These are phyloP conservation scores for Zygosaccharomyces pseudorouxii DNA, from an alignment of 805 yeast species.

Conservation along the genomic window DNA sequence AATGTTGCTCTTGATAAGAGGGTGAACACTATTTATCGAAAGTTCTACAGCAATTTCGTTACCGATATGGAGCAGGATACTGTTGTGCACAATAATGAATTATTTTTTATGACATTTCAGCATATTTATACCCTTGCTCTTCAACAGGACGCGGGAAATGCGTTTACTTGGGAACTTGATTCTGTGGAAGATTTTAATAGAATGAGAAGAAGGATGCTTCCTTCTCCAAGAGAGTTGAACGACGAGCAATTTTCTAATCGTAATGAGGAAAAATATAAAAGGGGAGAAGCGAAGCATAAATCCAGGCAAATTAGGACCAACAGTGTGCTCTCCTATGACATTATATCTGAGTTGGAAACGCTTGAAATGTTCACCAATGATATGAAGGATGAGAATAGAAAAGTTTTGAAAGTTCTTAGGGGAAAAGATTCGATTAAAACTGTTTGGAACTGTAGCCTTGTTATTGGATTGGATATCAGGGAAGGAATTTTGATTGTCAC, in stretches of 20 bases:
- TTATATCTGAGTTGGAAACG: slow-evolving; percentile 41
- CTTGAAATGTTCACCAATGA: slow-evolving; percentile 27
- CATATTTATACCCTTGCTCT: slow-evolving; percentile 44
- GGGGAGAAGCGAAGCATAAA: slow-evolving; percentile 6
- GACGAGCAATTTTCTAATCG: not conserved
- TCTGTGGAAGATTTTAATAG: slow-evolving; percentile 65
- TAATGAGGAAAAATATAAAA: not conserved
- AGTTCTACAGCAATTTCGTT: slow-evolving; percentile 46
- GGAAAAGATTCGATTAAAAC: slow-evolving; percentile 68
- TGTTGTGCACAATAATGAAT: slow-evolving; percentile 39
- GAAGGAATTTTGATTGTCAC: slow-evolving; percentile 77
- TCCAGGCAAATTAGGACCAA: slow-evolving; percentile 11
- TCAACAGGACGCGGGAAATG: slow-evolving; percentile 32
- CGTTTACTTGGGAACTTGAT: slow-evolving; percentile 49
- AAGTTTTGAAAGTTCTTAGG: slow-evolving; percentile 62
- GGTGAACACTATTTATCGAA: slow-evolving; percentile 44
- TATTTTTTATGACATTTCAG: slow-evolving; percentile 46
- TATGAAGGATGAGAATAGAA: slow-evolving; percentile 67
- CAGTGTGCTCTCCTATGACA: slow-evolving; percentile 39
- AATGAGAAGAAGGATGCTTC: slow-evolving; percentile 57
- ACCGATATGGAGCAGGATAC: slow-evolving; percentile 56
- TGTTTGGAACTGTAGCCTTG: slow-evolving; percentile 69
- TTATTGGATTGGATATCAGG: slow-evolving; percentile 69
- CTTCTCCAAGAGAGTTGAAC: slow-evolving; percentile 33
- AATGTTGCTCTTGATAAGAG: slow-evolving; percentile 36